These are phyloP conservation scores for Solanum sejunctum DNA, from an alignment of 257 asterid genomes.

Conservation along the genomic window DNA sequence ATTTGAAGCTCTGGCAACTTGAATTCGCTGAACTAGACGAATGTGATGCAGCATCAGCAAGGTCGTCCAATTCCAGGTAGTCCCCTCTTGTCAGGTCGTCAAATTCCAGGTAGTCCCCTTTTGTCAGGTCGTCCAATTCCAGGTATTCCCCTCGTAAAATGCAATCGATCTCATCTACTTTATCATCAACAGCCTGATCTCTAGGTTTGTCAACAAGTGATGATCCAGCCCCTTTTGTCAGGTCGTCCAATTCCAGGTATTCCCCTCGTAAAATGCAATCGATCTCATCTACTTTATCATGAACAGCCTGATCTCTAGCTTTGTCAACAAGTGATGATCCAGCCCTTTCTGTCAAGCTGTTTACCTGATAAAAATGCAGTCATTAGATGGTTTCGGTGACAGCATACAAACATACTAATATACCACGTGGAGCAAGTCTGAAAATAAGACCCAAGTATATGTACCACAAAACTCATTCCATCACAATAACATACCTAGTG, in stretches of 20 bases:
- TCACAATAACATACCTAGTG: too few relatives aligned
- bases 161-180: neutral
- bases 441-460: neutral
- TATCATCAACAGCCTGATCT: neutral
- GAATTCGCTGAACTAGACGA: conserved; percentile 54
- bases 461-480: neutral
- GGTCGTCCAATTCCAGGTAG: conserved; percentile 40
- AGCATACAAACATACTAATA: neutral
- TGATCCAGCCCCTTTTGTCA: conserved; percentile 2
- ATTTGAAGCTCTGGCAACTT: conserved; percentile 34
- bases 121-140: conserved; percentile 50
- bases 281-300: neutral
- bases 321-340: neutral
- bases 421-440: neutral
- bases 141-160: conserved; percentile 18
- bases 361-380: conserved; percentile 5
- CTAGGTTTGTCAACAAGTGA: neutral
- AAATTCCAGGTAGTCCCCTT: conserved; percentile 30
- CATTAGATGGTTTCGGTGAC: neutral
- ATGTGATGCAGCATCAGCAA: conserved; percentile 25
- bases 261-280: neutral
- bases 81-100: conserved; percentile 38
- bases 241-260: conserved; percentile 40
- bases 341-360: neutral
- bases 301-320: neutral